These are phyloP conservation scores for Plasmodium yoelii DNA, from an alignment of 169 alveolate genomes.

Conservation along the genomic window DNA sequence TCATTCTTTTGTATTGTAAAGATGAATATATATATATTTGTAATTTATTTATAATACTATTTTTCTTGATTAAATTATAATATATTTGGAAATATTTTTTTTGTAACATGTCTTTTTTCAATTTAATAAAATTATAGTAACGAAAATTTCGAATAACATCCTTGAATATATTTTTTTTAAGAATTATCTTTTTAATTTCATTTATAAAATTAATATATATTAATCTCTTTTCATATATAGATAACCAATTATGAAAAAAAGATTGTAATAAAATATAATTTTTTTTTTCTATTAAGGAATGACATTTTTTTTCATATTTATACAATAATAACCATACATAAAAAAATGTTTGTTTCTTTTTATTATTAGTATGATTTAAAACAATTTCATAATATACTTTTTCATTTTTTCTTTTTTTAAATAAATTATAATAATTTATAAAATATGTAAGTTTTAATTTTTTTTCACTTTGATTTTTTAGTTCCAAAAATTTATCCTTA, in stretches of 20 bases:
- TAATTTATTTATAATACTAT: conserved; percentile 9
- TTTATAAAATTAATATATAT: conserved; percentile 7
- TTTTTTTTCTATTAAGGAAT: neutral
- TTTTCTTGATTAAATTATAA: conserved; percentile 32
- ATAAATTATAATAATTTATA: neutral
- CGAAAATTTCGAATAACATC: conserved; percentile 13
- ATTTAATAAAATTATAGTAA: conserved; percentile 23
- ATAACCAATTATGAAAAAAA: conserved; percentile 16
- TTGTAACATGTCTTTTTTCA: neutral
- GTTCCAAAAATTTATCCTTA: conserved; percentile 16
- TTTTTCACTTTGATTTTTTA: conserved; percentile 8
- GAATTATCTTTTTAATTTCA: neutral
- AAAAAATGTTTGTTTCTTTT: conserved; percentile 37
- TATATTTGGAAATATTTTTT: conserved; percentile 29
- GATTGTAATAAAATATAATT: neutral
- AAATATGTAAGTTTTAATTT: conserved; percentile 15
- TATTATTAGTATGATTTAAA: conserved; percentile 28
- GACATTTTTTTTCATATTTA: conserved; percentile 14
- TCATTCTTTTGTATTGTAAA: conserved; percentile 17
- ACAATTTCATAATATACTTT: conserved; percentile 1
- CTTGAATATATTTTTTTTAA: conserved; percentile 12
- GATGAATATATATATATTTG: conserved; percentile 45
- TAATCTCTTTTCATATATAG: conserved; percentile 29
- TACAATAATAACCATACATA: conserved; percentile 54
- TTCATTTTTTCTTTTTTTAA: conserved; percentile 19